Base-by-base conservation (phyloP, 2,329 filamentous ascomycete genomes). In the Sporothrix euskadiensis region DNA sequence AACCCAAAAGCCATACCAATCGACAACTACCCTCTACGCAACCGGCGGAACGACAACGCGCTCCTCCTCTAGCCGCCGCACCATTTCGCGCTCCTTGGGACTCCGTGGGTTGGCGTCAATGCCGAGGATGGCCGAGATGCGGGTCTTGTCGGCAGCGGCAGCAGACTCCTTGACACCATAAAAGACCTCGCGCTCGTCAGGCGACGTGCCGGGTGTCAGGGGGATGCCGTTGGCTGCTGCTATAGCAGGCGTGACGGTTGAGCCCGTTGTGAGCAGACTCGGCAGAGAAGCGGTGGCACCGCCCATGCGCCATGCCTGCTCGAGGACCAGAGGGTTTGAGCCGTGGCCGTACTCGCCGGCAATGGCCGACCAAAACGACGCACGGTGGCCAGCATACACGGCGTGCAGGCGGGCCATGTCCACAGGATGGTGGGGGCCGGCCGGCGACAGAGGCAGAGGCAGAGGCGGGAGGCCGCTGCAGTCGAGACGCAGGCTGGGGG, bases 281-380 rank as follows among this genome's bases (percentile, higher is more conserved):
- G 44, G 61, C n/a, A n/a, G 47, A 81, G 73, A 79, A 79, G 57
- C 81, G 79, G 81, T 8, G 35, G 35, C 80, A 79, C 71, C 35
- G 26, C 73, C 65, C 32, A 12, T 44, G 4, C 85, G 86, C 89
- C 91, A 94, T n/a, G 90, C 89, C 79, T 91, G 89, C 82, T 93
- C 91, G 26, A 94, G 84, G 47, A 89, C 84, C 16, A 86, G 84
- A 1, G 91, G 88, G 68, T 88, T 90, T 1, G 86, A 85, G 47
- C 89, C 87, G 16, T 83, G 81, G 71, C 91, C 91, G 78, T 94
- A 94, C 78, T 94, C 91, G 35, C 88, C 84, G 41, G 92, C 91
- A 49, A 95, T 87, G 66, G 88, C 85, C 47, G 87, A 85, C 92
- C 92, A 95, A 83, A 95, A 94, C 9, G 88, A 87, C 69, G 86